Percentiles rank a stretch among this genome's conserved stretches.
These are phyloP conservation scores for Auricularia sp. DNA, from an alignment of 768 basidiomycete species.

Conservation along the genomic window DNA sequence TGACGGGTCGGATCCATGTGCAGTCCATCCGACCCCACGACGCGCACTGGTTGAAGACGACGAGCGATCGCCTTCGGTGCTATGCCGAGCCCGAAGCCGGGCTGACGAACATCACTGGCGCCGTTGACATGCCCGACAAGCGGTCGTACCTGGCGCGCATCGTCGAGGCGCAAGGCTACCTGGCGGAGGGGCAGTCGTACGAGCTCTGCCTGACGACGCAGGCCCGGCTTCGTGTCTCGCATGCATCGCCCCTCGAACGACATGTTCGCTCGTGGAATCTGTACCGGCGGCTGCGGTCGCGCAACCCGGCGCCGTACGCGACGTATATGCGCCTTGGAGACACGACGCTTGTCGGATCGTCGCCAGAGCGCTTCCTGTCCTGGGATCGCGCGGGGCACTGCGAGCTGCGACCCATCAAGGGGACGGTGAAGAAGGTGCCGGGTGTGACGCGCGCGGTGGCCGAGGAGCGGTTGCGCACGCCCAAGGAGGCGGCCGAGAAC, in stretches of 20 bases:
- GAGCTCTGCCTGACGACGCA: constrained; percentile 75
- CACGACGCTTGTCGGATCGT: constrained; percentile 72
- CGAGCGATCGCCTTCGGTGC: constrained; percentile 16
- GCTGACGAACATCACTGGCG: neutral
- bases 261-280: constrained; percentile 55
- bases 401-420: constrained; percentile 91
- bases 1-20: constrained; percentile 40
- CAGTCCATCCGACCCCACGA: constrained; percentile 59
- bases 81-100: neutral
- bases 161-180: constrained; percentile 55
- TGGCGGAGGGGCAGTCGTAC: constrained; percentile 82
- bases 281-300: constrained; percentile 57
- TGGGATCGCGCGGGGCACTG: constrained; percentile 55
- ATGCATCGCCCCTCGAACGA: constrained; percentile 23
- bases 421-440: constrained; percentile 61
- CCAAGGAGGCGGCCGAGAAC: constrained; percentile 93
- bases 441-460: constrained; percentile 54
- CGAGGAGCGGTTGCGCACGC: constrained; percentile 54
- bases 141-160: constrained; percentile 57
- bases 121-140: constrained; percentile 4
- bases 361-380: constrained; percentile 86
- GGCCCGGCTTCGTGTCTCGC: constrained; percentile 50
- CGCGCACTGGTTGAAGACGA: constrained; percentile 46
- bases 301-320: constrained; percentile 85
- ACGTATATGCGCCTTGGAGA: constrained; percentile 71